A percentile compares a stretch with the other conserved stretches of the same genome.
phyloP scores from a whole-genome alignment of 2,329 filamentous ascomycete species.

The Aureobasidium vineae region DNA sequence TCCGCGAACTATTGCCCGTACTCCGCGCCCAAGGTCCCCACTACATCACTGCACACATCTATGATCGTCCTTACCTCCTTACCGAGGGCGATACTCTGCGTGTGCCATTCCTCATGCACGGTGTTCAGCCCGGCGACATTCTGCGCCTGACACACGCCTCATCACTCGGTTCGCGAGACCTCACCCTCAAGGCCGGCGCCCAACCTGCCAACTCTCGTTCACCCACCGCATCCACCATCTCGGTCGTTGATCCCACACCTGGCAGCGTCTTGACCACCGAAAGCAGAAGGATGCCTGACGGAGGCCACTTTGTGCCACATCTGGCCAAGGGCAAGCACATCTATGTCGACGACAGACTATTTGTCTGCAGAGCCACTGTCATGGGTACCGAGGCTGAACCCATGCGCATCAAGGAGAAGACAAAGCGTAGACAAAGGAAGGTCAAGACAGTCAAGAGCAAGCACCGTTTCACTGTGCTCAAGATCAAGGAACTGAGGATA shows the following conservation, averaged over 20 bases:
- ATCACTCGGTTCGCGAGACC: conserved; percentile 80
- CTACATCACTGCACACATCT: conserved; percentile 78
- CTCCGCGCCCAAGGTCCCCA: conserved; percentile 70
- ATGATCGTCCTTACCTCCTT: conserved; percentile 75
- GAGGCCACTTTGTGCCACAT: conserved; percentile 43
- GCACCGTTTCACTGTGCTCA: conserved; percentile 81
- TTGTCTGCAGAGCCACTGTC: conserved; percentile 80
- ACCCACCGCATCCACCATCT: conserved; percentile 31
- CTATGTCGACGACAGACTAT: conserved; percentile 78
- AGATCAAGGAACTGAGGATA: conserved; percentile 77
- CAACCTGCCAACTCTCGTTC: conserved; percentile 45
- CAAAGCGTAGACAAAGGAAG: conserved; percentile 64
- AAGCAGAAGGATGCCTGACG: conserved; percentile 33
- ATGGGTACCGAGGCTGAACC: conserved; percentile 76
- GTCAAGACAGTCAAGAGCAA: conserved; percentile 81
- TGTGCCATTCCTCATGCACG: conserved; percentile 52
- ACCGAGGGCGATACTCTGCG: conserved; percentile 55
- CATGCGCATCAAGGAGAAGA: conserved; percentile 55
- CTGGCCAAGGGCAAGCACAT: conserved; percentile 39
- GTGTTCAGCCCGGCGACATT: conserved; percentile 69
- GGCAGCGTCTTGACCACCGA: conserved; percentile 31
- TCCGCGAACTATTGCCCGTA: conserved; percentile 65
- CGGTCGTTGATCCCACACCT: conserved; percentile 34
- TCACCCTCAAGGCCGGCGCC: conserved; percentile 73
- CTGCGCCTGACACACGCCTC: conserved; percentile 84